These are phyloP conservation scores for Lepiota venenata DNA, from an alignment of 768 basidiomycete species.

Conservation along the genomic window DNA sequence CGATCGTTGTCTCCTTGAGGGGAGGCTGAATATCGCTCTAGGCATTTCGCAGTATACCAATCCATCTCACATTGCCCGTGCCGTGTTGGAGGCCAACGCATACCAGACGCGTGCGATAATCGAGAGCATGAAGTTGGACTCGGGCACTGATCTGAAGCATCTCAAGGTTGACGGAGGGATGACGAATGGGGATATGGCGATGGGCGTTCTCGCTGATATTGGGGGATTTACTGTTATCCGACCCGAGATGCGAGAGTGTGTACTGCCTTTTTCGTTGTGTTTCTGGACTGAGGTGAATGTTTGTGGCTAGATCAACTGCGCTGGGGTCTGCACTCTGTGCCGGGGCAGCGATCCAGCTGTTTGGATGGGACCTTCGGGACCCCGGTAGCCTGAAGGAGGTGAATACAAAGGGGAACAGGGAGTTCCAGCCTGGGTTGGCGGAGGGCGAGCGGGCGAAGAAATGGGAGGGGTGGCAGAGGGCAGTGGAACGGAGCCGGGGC, in stretches of 20 bases:
- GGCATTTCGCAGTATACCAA: slow-evolving; percentile 86
- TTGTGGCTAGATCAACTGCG: slow-evolving; percentile 73
- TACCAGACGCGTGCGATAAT: slow-evolving; percentile 95
- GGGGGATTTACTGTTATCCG: slow-evolving; percentile 91
- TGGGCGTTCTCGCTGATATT: slow-evolving; percentile 84
- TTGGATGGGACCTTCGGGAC: slow-evolving; percentile 86
- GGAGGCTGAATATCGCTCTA: slow-evolving; percentile 16
- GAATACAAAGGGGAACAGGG: slow-evolving; percentile 77
- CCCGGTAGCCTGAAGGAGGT: slow-evolving; percentile 84
- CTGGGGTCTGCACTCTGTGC: slow-evolving; percentile 94
- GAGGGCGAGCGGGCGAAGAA: slow-evolving; percentile 55
- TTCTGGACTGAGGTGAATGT: background rate
- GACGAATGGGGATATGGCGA: slow-evolving; percentile 90
- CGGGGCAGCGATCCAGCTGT: slow-evolving; percentile 80
- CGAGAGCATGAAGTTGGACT: slow-evolving; percentile 93
- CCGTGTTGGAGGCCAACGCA: slow-evolving; percentile 93
- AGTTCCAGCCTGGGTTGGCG: slow-evolving; percentile 58
- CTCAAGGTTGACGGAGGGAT: slow-evolving; percentile 98
- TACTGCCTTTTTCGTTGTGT: slow-evolving; percentile 17
- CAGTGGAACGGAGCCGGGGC: slow-evolving; percentile 76
- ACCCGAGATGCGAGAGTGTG: slow-evolving; percentile 95
- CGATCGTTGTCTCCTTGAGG: background rate
- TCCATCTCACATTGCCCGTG: slow-evolving; percentile 89
- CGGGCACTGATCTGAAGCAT: slow-evolving; percentile 71
- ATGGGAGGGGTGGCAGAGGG: slow-evolving; percentile 85